Percentiles rank a stretch among this genome's conserved stretches.
Conservation (phyloP, 331 rosid species). For the Saraca asoca region DNA sequence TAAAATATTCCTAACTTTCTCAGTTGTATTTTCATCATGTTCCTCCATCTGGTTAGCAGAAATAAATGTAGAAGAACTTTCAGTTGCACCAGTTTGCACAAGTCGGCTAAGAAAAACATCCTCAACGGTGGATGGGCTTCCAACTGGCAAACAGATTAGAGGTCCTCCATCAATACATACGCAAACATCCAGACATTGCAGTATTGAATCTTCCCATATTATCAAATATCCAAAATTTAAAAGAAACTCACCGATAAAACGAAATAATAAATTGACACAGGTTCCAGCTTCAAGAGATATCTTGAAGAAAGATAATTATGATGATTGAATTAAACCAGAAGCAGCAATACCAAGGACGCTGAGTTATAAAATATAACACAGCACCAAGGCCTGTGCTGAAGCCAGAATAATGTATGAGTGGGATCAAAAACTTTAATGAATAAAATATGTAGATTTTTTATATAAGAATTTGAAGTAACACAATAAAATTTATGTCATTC, state of each 20-base stretch:
- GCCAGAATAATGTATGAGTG: too few species aligned
- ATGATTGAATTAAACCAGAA: too few species aligned
- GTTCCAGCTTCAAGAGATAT: slow-evolving; percentile 8
- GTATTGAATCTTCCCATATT: background rate
- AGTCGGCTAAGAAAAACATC: slow-evolving; percentile 75
- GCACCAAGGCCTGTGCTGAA: too few species aligned
- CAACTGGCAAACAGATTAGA: slow-evolving; percentile 57
- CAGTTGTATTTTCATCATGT: slow-evolving; percentile 37
- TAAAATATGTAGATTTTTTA: too few species aligned
- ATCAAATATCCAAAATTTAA: slow-evolving; percentile 15
- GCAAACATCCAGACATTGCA: background rate
- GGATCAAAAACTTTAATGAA: too few species aligned
- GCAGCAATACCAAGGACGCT: too few species aligned
- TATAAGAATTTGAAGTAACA: too few species aligned
- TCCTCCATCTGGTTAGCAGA: slow-evolving; percentile 49
- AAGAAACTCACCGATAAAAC: background rate
- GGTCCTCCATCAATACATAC: slow-evolving; percentile 26
- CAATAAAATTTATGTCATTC: too few species aligned
- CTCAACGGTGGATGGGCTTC: slow-evolving; percentile 53
- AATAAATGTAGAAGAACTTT: slow-evolving; percentile 62
- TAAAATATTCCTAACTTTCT: slow-evolving; percentile 50
- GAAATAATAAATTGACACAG: slow-evolving; percentile 6
- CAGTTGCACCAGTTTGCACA: slow-evolving; percentile 80
- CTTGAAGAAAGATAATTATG: slow-evolving; percentile 10
- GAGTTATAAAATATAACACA: too few species aligned